Evolutionary conservation across 2,329 filamentous ascomycete species (phyloP), one percentile per base, ranked within the genome.

Genomic region (Metarhizium album): DNA sequence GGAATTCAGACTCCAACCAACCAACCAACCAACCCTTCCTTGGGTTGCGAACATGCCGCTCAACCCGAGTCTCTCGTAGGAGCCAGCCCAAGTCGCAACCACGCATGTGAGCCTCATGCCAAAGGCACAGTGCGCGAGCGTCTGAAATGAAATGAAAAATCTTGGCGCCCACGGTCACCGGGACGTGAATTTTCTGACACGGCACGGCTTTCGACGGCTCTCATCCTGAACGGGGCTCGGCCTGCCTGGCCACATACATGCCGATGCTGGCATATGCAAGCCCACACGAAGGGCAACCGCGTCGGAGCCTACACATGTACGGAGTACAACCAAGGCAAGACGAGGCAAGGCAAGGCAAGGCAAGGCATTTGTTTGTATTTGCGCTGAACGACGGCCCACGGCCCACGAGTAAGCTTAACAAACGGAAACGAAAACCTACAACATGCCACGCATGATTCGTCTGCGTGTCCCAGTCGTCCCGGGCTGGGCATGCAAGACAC

Each of bases 141-240:
- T 35, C 33, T 35, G 33, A 35, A 14, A 35, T 35, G 7, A 35
- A 16, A 35, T 35, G 2, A 20, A 29, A 29, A 2, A 2, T 29
- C 11, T 40, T 40, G n/a, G 37, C 27, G 2, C 11, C 11, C 27
- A 29, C 11, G 27, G 27, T 29, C 6, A 29, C 24, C 22, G n/a
- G n/a, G n/a, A n/a, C n/a, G n/a, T n/a, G n/a, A n/a, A n/a, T n/a
- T n/a, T n/a, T n/a, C n/a, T n/a, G 42, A 46, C 42, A 46, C 42
- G 47, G 42, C 48, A 50, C 48, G 48, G 42, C 48, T 50, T 45
- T 49, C 22, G 22, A 49, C 48, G 48, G 48, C 48, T 49, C 11
- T 45, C 42, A 14, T 37, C 7, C 46, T 16, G 46, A 29, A 23
- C 13, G 35, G 9, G 24, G 35, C 37, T 29, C 18, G 35, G 33